Percentiles rank a stretch among this genome's conserved stretches.
Evolutionary conservation across 805 yeast genomes (phyloP).

Genomic region (Yamadazyma olivae): DNA sequence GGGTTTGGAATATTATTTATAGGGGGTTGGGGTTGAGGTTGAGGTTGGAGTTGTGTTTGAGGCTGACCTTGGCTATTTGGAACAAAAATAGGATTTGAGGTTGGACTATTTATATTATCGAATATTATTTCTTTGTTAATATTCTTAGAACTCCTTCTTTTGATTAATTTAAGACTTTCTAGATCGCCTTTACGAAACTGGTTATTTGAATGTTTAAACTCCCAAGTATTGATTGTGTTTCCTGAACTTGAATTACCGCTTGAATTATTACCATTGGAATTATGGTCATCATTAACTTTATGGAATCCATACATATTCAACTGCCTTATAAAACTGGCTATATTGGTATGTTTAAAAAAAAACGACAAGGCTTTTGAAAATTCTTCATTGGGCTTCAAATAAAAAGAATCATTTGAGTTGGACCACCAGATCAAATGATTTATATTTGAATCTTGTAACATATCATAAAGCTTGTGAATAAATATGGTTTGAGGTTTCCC

Average conservation of each 20-base stretch:
- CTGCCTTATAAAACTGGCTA: conserved; percentile 42
- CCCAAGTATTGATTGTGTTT: conserved; percentile 52
- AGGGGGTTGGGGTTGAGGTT: conserved; percentile 2
- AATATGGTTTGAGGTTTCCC: conserved; percentile 49
- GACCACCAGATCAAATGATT: conserved; percentile 87
- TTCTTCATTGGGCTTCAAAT: conserved; percentile 81
- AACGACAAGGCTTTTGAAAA: conserved; percentile 68
- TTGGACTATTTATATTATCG: conserved; percentile 18
- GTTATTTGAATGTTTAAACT: conserved; percentile 80
- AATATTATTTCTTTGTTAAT: conserved; percentile 38
- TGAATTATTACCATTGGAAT: conserved; percentile 1
- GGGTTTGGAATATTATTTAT: neutral
- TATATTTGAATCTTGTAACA: conserved; percentile 77
- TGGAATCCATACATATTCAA: conserved; percentile 46
- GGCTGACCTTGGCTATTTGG: conserved; percentile 7
- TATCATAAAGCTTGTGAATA: conserved; percentile 85
- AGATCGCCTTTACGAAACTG: conserved; percentile 78
- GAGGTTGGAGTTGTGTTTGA: conserved; percentile 1
- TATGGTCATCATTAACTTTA: conserved; percentile 34
- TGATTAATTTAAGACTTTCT: conserved; percentile 69
- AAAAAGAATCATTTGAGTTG: conserved; percentile 64
- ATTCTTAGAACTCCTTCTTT: conserved; percentile 61
- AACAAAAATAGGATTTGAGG: conserved; percentile 1
- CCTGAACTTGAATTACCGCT: neutral
- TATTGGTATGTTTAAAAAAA: conserved; percentile 49